Base-by-base conservation (phyloP, 1,284 basidiomycete species). In the Athelia psychrophila region DNA sequence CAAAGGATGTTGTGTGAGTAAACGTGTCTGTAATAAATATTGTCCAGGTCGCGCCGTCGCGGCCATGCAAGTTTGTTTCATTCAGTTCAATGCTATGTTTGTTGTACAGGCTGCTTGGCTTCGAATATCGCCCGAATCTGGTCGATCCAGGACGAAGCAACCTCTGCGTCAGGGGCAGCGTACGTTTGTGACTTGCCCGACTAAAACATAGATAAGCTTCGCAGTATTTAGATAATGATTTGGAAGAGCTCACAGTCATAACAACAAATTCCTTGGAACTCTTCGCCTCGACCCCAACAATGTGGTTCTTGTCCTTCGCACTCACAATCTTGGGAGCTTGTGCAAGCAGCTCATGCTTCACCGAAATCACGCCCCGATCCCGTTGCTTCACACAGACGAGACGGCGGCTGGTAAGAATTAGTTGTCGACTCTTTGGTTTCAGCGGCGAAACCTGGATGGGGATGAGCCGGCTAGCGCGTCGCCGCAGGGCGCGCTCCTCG, bases 181-280 rank as follows among this genome's bases (percentile, higher is more conserved):
- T 78, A 86, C 25, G 73, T 73, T 56, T 78, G 77, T 18, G 78
- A 77, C 62, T 79, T 84, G 15, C 74, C 69, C 32, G 76, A 71
- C 83, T 85, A 56, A 13, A 42, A 53, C 12, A 33, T 18, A 33
- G 36, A 49, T 50, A 45, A 51, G 16, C 22, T 42, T 8, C 12
- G 47, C 18, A 19, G 27, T 33, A n/a, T 22, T 36, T 19, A 20
- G 36, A 47, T 30, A 13, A 57, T 32, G n/a, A 42, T 6, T n/a
- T 9, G 38, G 40, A 47, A 46, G 38, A 53, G 40, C 13, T 30
- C 35, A 86, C 84, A 48, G 83, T 83, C 60, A 84, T 64, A 35
- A 86, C 71, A n/a, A 80, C 76, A 62, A 87, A 84, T 60, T 83
- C 81, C 38, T 77, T 69, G 49, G 81, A 81, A 46, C 79, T 71